phyloP scores from a whole-genome alignment of 176 grass and related monocot species.

The Canna indica region DNA sequence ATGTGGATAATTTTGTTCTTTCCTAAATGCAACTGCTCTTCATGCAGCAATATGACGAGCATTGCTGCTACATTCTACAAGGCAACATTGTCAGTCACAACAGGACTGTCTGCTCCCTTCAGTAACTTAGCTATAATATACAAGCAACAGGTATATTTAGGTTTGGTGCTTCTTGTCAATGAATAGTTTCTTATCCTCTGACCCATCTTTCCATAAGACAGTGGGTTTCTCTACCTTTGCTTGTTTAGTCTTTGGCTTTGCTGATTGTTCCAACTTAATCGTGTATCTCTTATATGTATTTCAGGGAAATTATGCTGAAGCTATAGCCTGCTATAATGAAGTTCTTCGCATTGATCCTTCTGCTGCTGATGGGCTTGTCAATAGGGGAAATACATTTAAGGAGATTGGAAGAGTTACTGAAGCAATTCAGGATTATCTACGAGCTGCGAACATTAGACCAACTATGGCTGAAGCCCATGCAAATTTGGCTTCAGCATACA shows the following conservation, averaged over 20 bases:
- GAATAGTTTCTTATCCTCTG: not conserved
- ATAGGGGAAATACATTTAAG: slow-evolving; percentile 92
- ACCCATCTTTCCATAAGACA: not conserved
- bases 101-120: slow-evolving; percentile 73
- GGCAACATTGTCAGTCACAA: slow-evolving; percentile 70
- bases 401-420: slow-evolving; percentile 78
- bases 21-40: slow-evolving; percentile 9
- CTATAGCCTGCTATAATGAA: slow-evolving; percentile 75
- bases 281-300: not conserved
- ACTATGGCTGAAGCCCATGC: slow-evolving; percentile 90
- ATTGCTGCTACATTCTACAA: slow-evolving; percentile 75
- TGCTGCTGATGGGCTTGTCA: slow-evolving; percentile 79
- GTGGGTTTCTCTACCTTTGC: not conserved
- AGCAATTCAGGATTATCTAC: slow-evolving; percentile 87
- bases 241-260: not conserved
- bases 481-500: slow-evolving; percentile 88
- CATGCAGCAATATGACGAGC: slow-evolving; percentile 59
- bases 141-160: slow-evolving; percentile 61
- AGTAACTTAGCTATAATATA: slow-evolving; percentile 90
- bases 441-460: slow-evolving; percentile 59
- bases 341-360: slow-evolving; percentile 66
- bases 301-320: slow-evolving; percentile 88
- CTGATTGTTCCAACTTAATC: not conserved
- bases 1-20: not conserved
- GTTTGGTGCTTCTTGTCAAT: slow-evolving; percentile 6